A percentile compares a stretch with the other conserved stretches of the same genome.
Conservation (phyloP, 805 yeast species). For the Suhomyces tanzawaensis region DNA sequence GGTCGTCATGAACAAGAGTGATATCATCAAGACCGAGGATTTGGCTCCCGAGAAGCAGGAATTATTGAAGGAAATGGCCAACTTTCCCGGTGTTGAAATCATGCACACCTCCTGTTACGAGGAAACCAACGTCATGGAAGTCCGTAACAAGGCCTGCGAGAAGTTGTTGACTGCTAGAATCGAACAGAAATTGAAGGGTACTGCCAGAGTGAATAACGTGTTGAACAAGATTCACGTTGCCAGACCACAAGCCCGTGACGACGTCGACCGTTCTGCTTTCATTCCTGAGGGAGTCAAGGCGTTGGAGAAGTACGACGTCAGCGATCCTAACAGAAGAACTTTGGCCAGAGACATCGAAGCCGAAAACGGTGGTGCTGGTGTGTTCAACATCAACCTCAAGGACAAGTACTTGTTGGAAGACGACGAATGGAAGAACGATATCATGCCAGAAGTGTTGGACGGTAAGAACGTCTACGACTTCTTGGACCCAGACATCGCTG, state of each 20-base stretch:
- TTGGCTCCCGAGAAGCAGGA: slow-evolving; percentile 72
- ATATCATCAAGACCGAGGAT: slow-evolving; percentile 83
- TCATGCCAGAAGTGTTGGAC: slow-evolving; percentile 93
- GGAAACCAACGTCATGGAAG: slow-evolving; percentile 93
- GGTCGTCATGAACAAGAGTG: slow-evolving; percentile 94
- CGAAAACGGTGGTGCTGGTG: slow-evolving; percentile 99
- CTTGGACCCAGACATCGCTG: slow-evolving; percentile 93
- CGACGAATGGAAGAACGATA: slow-evolving; percentile 96
- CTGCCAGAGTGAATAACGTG: slow-evolving; percentile 83
- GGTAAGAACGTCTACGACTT: slow-evolving; percentile 97
- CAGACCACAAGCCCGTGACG: slow-evolving; percentile 85
- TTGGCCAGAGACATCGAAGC: slow-evolving; percentile 88
- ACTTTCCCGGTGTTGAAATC: slow-evolving; percentile 81
- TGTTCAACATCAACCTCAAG: slow-evolving; percentile 87
- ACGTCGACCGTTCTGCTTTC: slow-evolving; percentile 68
- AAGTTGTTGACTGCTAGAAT: slow-evolving; percentile 91
- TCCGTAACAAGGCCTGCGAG: slow-evolving; percentile 96
- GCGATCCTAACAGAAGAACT: slow-evolving; percentile 77
- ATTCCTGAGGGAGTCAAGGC: slow-evolving; percentile 75
- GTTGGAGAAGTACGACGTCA: slow-evolving; percentile 65
- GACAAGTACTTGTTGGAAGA: slow-evolving; percentile 90
- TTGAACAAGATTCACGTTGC: slow-evolving; percentile 96
- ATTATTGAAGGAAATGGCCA: slow-evolving; percentile 61
- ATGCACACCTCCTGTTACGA: slow-evolving; percentile 91
- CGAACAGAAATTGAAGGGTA: slow-evolving; percentile 93